A percentile compares a stretch with the other conserved stretches of the same genome.
Evolutionary conservation across 805 yeast genomes (phyloP).

Genomic region (Candida taoyuanica): DNA sequence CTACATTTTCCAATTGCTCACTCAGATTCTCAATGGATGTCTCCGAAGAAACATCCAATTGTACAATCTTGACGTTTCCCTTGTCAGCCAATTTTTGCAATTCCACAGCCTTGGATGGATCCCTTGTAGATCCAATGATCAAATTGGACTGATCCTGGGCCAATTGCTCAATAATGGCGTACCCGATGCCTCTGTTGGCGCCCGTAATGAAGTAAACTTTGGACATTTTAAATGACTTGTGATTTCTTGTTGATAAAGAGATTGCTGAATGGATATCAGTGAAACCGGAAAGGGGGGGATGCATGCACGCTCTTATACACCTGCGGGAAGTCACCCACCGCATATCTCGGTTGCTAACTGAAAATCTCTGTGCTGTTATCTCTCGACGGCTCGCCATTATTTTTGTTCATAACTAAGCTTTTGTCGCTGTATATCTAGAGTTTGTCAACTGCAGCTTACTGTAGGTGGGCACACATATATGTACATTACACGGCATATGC

Average conservation of each 20-base stretch:
- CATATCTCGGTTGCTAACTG: too few species aligned
- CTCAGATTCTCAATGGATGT: conserved; percentile 18
- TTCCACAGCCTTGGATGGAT: conserved; percentile 10
- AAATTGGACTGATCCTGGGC: conserved; percentile 2
- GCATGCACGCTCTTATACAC: too few species aligned
- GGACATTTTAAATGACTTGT: too few species aligned
- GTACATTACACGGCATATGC: conserved; percentile 6
- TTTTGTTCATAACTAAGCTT: too few species aligned
- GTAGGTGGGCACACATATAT: too few species aligned
- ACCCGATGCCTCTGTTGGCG: conserved; percentile 14
- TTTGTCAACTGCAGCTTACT: too few species aligned
- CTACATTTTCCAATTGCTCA: conserved; percentile 10
- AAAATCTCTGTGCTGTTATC: too few species aligned
- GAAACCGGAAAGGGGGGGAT: too few species aligned
- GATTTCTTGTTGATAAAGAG: too few species aligned
- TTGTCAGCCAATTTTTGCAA: conserved; percentile 8
- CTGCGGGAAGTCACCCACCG: too few species aligned
- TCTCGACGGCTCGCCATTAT: too few species aligned
- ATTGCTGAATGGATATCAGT: too few species aligned
- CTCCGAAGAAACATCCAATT: conserved; percentile 21
- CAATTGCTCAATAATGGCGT: conserved; percentile 1
- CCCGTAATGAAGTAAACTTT: conserved; percentile 8
- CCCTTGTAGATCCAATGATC: conserved; percentile 15
- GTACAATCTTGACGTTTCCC: conserved; percentile 23
- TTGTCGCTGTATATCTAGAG: conserved; percentile 1